phyloP scores from a whole-genome alignment of 2,329 filamentous ascomycete species.

The Peltaster fructicola region DNA sequence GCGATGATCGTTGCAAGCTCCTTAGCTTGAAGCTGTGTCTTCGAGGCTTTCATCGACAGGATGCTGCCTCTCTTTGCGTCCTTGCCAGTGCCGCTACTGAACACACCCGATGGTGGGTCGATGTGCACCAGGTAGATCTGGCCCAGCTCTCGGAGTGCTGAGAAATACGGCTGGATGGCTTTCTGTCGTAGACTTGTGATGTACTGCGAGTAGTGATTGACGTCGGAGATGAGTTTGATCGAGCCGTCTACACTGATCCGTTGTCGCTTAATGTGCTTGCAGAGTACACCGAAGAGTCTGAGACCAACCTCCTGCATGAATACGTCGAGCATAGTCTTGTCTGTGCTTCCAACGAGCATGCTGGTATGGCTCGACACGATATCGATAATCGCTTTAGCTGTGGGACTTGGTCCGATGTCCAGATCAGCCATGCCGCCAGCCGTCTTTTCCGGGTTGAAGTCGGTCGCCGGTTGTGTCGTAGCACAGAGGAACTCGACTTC shows the following conservation, averaged over 20 bases:
- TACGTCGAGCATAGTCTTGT: constrained; percentile 95
- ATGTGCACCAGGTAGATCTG: constrained; percentile 85
- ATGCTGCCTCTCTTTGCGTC: no score
- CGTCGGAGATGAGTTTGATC: constrained; percentile 85
- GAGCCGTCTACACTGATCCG: constrained; percentile 78
- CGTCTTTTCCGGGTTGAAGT: constrained; percentile 59
- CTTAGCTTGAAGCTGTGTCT: constrained; percentile 59
- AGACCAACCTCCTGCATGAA: constrained; percentile 97
- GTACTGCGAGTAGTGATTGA: constrained; percentile 83
- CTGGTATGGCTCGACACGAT: constrained; percentile 75
- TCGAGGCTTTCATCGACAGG: constrained; percentile 10
- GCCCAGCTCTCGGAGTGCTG: constrained; percentile 73
- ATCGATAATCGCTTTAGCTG: constrained; percentile 64
- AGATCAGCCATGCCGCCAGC: constrained; percentile 11
- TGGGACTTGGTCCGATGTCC: constrained; percentile 58
- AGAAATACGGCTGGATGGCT: constrained; percentile 77
- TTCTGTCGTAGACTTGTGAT: constrained; percentile 65
- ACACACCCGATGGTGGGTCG: constrained; percentile 15
- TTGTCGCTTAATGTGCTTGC: constrained; percentile 95
- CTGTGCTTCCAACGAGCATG: constrained; percentile 87
- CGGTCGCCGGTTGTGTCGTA: constrained; percentile 67
- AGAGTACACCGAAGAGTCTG: constrained; percentile 75
- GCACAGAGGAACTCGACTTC: constrained; percentile 92
- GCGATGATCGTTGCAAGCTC: constrained; percentile 92
- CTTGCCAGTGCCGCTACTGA: constrained; percentile 5